Evolutionary conservation across 2,329 filamentous ascomycete species (phyloP).

Genomic region (Aureobasidium musti): DNA sequence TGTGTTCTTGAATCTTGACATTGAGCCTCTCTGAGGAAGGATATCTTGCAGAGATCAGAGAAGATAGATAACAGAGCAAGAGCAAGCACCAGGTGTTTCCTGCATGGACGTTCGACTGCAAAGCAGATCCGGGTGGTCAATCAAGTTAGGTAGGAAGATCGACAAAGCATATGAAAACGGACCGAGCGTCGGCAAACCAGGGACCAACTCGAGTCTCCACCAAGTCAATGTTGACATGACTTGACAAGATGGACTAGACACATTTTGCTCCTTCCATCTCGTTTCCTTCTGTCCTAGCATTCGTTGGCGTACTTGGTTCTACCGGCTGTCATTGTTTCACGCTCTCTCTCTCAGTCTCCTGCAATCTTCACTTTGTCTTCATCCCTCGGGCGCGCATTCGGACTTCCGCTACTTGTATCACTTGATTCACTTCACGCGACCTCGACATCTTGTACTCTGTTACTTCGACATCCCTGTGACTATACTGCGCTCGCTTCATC

Average conservation of each 20-base stretch:
- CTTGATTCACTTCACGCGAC: background rate
- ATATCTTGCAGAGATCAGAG: background rate
- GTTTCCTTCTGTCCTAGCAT: background rate
- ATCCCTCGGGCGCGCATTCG: background rate
- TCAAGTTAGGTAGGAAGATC: conserved; percentile 9
- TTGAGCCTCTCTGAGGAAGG: background rate
- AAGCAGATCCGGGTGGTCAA: conserved; percentile 21
- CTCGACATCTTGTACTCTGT: background rate
- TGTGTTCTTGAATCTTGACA: background rate
- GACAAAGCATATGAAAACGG: conserved; percentile 11
- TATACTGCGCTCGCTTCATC: background rate
- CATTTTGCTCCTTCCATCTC: background rate
- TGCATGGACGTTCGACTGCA: background rate
- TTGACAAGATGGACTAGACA: background rate
- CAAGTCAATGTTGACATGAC: background rate
- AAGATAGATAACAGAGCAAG: background rate
- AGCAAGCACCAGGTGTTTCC: conserved; percentile 4
- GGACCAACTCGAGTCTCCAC: background rate
- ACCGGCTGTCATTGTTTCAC: background rate
- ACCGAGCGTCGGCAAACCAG: background rate
- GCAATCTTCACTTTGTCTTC: background rate
- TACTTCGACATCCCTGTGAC: background rate
- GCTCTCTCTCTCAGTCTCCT: background rate
- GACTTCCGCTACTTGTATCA: conserved; percentile 5
- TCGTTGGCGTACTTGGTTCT: background rate